A percentile compares a stretch with the other conserved stretches of the same genome.
Conservation (phyloP, 108 stramenopile species). For the Tribonema minus region DNA sequence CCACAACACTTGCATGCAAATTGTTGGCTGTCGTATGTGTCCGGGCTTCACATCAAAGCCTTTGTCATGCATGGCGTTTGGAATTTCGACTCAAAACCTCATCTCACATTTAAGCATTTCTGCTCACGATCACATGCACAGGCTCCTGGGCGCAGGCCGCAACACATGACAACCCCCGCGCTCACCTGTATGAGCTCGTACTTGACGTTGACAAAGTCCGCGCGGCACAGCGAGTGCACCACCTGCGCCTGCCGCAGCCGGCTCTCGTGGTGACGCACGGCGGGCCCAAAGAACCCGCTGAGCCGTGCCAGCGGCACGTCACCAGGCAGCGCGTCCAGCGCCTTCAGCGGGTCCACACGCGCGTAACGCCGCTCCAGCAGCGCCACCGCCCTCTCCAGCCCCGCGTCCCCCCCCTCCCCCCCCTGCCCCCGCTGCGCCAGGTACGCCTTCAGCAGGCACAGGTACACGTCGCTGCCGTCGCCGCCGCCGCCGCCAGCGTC, state of each 20-base stretch:
- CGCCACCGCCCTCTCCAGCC: conserved; percentile 12
- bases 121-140: no score
- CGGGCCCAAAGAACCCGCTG: background rate
- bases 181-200: conserved; percentile 30
- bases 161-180: no score
- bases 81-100: no score
- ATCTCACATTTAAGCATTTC: no score
- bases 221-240: conserved; percentile 32
- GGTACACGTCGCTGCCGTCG: conserved; percentile 10
- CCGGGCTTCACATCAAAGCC: no score
- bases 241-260: conserved; percentile 6
- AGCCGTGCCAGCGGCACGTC: conserved; percentile 1
- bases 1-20: no score
- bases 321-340: conserved; percentile 5
- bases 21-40: no score
- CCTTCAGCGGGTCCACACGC: conserved; percentile 25
- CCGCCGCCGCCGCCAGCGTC: background rate
- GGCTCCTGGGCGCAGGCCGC: no score
- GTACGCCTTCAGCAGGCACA: conserved; percentile 3
- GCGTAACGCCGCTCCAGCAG: conserved; percentile 15
- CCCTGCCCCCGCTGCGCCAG: background rate
- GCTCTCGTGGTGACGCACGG: conserved; percentile 9
- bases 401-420: background rate
- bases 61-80: no score
- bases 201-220: conserved; percentile 40